Percentiles rank a stretch among this genome's conserved stretches.
phyloP scores from a whole-genome alignment of 768 basidiomycete species.

The Lactarius psammicola region DNA sequence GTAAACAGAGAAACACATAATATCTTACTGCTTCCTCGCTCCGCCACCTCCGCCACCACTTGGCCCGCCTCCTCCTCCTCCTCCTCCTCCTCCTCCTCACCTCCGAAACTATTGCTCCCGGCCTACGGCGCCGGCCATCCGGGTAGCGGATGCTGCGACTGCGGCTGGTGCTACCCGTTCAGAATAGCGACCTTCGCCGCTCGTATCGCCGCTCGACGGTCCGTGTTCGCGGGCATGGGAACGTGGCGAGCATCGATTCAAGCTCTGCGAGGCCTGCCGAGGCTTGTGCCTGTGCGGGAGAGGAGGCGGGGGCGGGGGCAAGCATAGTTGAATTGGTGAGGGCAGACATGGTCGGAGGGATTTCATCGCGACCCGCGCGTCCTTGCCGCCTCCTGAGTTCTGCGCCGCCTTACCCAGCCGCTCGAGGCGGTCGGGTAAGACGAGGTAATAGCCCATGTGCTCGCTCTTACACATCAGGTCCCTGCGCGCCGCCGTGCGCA shows the following conservation, averaged over 20 bases:
- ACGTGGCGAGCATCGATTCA: background rate
- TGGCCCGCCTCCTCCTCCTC: background rate
- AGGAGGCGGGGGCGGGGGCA: background rate
- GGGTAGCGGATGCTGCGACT: background rate
- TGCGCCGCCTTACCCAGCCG: constrained; percentile 5
- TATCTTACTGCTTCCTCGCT: background rate
- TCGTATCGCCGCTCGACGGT: constrained; percentile 6
- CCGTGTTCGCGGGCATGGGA: background rate
- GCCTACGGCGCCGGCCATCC: background rate
- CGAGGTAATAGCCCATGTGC: constrained; percentile 14
- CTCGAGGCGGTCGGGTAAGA: constrained; percentile 11
- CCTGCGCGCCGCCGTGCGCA: constrained; percentile 18
- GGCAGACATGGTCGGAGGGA: background rate
- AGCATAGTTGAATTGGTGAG: background rate
- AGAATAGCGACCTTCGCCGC: constrained; percentile 19
- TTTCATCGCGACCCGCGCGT: background rate
- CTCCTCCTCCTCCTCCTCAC: too few species aligned
- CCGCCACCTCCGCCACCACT: background rate
- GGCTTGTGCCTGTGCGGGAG: background rate
- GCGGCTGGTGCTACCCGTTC: background rate
- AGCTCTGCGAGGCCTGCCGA: background rate
- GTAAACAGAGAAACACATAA: background rate
- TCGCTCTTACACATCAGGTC: constrained; percentile 20
- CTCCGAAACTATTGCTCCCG: background rate
- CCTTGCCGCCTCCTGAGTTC: background rate